These are phyloP conservation scores for Alternaria postmessia DNA, from an alignment of 2,329 filamentous ascomycete species.

Conservation along the genomic window DNA sequence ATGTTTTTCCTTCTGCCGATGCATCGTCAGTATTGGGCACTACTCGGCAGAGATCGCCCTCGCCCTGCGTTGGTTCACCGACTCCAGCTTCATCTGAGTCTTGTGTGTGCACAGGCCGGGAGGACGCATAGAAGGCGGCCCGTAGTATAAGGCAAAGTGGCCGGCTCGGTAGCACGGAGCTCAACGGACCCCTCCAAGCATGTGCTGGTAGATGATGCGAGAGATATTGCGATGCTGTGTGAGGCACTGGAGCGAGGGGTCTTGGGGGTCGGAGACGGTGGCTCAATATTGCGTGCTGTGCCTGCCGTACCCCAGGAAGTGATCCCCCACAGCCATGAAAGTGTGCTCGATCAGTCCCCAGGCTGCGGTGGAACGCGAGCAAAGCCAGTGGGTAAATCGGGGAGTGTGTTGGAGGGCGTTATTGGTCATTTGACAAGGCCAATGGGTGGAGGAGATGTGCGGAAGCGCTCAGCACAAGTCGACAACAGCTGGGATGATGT, in stretches of 20 bases:
- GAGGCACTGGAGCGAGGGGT: constrained; percentile 11
- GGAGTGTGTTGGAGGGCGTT: constrained; percentile 12
- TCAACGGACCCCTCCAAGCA: constrained; percentile 5
- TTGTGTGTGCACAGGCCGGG: constrained; percentile 16
- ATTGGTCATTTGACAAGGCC: constrained; percentile 29
- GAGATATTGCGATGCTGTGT: constrained; percentile 26
- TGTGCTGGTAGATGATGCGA: constrained; percentile 17
- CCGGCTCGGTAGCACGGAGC: constrained; percentile 20
- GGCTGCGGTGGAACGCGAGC: constrained; percentile 32
- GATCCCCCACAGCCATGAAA: constrained; percentile 26
- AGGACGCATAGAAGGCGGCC: constrained; percentile 32
- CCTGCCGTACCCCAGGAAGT: constrained; percentile 32
- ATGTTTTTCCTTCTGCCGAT: constrained; percentile 15
- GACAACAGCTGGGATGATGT: background rate
- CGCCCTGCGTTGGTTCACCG: constrained; percentile 23
- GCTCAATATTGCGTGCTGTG: constrained; percentile 26
- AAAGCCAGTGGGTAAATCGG: constrained; percentile 26
- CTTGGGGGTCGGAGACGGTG: constrained; percentile 10
- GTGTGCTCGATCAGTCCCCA: constrained; percentile 17
- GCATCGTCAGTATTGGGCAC: constrained; percentile 13
- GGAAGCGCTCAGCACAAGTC: constrained; percentile 18
- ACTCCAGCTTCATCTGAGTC: constrained; percentile 25
- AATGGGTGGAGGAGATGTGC: constrained; percentile 16
- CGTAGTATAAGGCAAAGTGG: constrained; percentile 21
- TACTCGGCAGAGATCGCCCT: constrained; percentile 18